phyloP scores from a whole-genome alignment of 768 basidiomycete genomes.

The Russula sp. region DNA sequence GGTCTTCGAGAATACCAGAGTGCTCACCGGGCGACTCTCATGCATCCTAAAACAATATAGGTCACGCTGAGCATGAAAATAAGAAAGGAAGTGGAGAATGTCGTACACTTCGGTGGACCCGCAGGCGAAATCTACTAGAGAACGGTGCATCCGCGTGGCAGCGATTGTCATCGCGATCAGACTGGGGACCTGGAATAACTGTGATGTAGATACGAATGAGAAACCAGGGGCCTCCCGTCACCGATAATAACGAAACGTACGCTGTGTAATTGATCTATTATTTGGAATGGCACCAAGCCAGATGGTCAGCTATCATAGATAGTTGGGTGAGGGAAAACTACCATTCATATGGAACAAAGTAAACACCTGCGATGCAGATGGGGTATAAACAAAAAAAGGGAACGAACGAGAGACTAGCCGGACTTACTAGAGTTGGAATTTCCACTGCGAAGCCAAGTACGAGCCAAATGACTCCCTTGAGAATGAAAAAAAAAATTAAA shows the following conservation, averaged over 20 bases:
- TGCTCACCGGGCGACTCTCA: neutral
- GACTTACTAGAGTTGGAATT: neutral
- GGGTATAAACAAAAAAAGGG: neutral
- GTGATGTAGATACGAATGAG: neutral
- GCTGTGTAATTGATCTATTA: neutral
- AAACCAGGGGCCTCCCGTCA: neutral
- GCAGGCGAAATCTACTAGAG: neutral
- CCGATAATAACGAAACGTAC: neutral
- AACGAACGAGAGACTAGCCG: neutral
- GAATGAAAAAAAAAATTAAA: neutral
- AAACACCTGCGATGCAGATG: neutral
- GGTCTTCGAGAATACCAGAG: neutral
- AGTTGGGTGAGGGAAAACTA: neutral
- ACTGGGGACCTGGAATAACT: neutral
- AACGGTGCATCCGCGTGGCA: neutral
- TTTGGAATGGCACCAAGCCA: too few relatives aligned
- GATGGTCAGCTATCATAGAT: neutral
- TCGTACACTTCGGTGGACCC: neutral
- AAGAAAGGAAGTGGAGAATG: neutral
- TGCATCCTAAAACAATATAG: neutral
- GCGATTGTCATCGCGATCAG: neutral
- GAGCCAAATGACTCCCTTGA: neutral
- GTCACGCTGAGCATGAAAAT: neutral
- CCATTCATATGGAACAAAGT: neutral
- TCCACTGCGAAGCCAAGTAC: neutral